phyloP scores from a whole-genome alignment of 2,329 filamentous ascomycete species.

The Aspergillus sojae region DNA sequence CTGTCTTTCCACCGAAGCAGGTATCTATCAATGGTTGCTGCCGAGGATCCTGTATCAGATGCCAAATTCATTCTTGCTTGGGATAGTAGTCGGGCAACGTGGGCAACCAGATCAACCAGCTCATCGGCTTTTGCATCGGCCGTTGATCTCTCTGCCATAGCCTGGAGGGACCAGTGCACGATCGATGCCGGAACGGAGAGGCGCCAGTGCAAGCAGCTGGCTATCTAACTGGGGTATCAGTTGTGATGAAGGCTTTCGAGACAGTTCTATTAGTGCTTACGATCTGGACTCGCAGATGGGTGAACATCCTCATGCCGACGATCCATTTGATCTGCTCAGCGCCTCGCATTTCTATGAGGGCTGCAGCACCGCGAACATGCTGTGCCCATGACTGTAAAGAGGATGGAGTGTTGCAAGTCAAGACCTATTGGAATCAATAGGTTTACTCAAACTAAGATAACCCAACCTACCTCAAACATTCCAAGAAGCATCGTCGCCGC shows the following conservation, averaged over 20 bases:
- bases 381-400: slow-evolving; percentile 12
- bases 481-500: slow-evolving; percentile 10
- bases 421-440: background rate
- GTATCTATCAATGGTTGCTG: background rate
- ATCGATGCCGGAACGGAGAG: background rate
- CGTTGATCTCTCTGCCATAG: background rate
- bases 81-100: background rate
- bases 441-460: background rate
- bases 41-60: background rate
- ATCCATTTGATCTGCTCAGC: slow-evolving; percentile 3
- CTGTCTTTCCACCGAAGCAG: background rate
- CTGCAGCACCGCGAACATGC: slow-evolving; percentile 9
- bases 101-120: background rate
- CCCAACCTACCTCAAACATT: slow-evolving; percentile 12
- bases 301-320: slow-evolving; percentile 11
- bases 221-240: slow-evolving; percentile 2
- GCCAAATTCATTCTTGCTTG: background rate
- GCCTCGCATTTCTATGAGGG: slow-evolving; percentile 8
- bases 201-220: slow-evolving; percentile 9
- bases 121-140: slow-evolving; percentile 6
- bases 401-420: slow-evolving; percentile 2
- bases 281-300: slow-evolving; percentile 11
- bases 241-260: background rate
- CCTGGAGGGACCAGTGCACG: background rate
- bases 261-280: background rate